Base-by-base conservation (phyloP, 78 protist species). In the Trichosphaerium sp. region DNA sequence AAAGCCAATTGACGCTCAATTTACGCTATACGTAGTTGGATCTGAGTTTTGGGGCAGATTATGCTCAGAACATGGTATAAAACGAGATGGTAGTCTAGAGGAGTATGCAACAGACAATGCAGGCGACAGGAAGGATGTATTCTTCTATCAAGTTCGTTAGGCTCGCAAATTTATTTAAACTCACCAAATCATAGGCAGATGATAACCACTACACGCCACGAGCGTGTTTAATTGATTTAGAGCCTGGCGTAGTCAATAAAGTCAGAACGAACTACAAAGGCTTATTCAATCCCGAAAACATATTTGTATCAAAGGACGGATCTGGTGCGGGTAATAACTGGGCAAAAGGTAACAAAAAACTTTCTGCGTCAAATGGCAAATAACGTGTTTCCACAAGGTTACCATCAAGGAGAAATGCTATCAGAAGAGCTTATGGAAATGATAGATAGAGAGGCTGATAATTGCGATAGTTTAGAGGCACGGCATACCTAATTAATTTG, bases 321-420 rank as follows among this genome's bases (percentile, higher is more conserved):
- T 84, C 87, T 11, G 99, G 99, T 11, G 99, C 99, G 4, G 99
- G 99, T 39, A 95, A 95, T 70, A 94, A 90, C 58, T 97, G 98
- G 98, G 98, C 94, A 0, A 41, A 43, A 7, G 94, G 93, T 1
- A 75, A 78, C 32, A 51, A 23, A n/a, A n/a, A n/a, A n/a, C n/a
- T n/a, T n/a, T n/a, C n/a, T n/a, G n/a, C n/a, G n/a, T n/a, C n/a
- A n/a, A n/a, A n/a, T n/a, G n/a, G n/a, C n/a, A n/a, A n/a, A n/a
- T n/a, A n/a, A n/a, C n/a, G n/a, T n/a, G n/a, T n/a, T n/a, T n/a
- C n/a, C n/a, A n/a, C n/a, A n/a, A n/a, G n/a, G n/a, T n/a, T n/a
- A n/a, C n/a, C n/a, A n/a, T n/a, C n/a, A n/a, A n/a, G n/a, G n/a
- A n/a, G n/a, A n/a, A n/a, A n/a, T n/a, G n/a, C 11, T 40, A 18